Percentiles rank a stretch among this genome's conserved stretches.
phyloP scores from a whole-genome alignment of 805 yeast genomes.

The Candida yuanshanica region DNA sequence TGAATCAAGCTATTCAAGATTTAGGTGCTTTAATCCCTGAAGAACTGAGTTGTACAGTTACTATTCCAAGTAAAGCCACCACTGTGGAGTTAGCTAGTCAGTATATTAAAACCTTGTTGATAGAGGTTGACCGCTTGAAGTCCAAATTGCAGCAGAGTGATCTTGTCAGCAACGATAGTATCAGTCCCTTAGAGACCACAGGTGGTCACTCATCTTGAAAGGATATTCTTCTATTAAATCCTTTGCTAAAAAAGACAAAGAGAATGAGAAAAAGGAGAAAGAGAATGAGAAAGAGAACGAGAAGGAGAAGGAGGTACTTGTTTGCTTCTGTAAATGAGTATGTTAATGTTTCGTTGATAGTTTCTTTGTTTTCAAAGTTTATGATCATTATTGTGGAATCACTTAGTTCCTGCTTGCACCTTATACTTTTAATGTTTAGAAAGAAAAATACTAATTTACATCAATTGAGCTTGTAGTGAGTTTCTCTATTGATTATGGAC shows the following conservation, averaged over 20 bases:
- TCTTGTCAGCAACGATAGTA: slow-evolving; percentile 21
- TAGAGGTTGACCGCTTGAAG: slow-evolving; percentile 26
- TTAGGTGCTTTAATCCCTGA: slow-evolving; percentile 65
- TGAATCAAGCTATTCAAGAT: slow-evolving; percentile 81
- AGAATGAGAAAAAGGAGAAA: too few species aligned
- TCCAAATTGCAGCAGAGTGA: slow-evolving; percentile 12
- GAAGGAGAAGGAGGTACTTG: too few species aligned
- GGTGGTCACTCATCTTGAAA: slow-evolving; percentile 1
- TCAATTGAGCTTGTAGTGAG: too few species aligned
- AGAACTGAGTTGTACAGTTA: slow-evolving; percentile 41
- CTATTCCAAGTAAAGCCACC: slow-evolving; percentile 85
- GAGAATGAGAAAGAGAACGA: too few species aligned
- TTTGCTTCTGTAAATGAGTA: too few species aligned
- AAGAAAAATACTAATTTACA: too few species aligned
- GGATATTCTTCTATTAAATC: neutral
- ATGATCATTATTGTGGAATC: neutral
- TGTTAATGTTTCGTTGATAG: neutral
- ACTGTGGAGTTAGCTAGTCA: slow-evolving; percentile 86
- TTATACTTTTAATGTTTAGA: neutral
- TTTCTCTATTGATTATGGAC: too few species aligned
- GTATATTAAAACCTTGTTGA: slow-evolving; percentile 49
- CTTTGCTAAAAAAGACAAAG: neutral
- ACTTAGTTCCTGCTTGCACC: neutral
- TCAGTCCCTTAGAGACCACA: slow-evolving; percentile 24
- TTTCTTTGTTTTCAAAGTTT: neutral